Conservation (phyloP, 2,329 filamentous ascomycete species). For the Clarireedia hainanense region DNA sequence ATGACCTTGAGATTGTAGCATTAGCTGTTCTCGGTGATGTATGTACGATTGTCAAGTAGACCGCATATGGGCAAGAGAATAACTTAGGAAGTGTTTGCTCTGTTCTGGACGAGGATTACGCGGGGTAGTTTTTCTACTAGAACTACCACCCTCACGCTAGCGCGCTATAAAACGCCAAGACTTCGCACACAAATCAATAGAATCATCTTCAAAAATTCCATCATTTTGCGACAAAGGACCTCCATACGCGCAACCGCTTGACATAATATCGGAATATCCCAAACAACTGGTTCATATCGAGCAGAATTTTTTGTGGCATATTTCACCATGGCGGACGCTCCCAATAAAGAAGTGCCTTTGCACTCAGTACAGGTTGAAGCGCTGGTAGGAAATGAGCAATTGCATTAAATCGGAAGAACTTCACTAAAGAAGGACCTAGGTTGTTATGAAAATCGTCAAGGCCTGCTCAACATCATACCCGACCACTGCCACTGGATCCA, state of each 20-base stretch:
- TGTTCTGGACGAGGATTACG: not conserved
- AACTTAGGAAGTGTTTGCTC: not conserved
- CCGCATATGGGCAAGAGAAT: not conserved
- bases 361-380: slow-evolving; percentile 91
- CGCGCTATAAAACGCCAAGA: slow-evolving; percentile 3
- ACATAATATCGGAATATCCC: not conserved
- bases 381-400: slow-evolving; percentile 55
- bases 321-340: slow-evolving; percentile 47
- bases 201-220: slow-evolving; percentile 9
- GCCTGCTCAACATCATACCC: slow-evolving; percentile 86
- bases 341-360: slow-evolving; percentile 60
- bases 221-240: slow-evolving; percentile 8
- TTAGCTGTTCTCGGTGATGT: too few species aligned
- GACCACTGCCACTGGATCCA: slow-evolving; percentile 77
- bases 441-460: slow-evolving; percentile 97
- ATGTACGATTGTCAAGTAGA: too few species aligned
- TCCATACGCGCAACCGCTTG: slow-evolving; percentile 4
- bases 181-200: slow-evolving; percentile 11
- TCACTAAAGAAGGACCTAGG: slow-evolving; percentile 41
- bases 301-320: slow-evolving; percentile 1
- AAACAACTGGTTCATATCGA: not conserved
- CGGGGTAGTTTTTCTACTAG: slow-evolving; percentile 1
- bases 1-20: too few species aligned
- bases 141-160: not conserved
- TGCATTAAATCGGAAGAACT: slow-evolving; percentile 24